These are phyloP conservation scores for Annulohypoxylon moriforme DNA, from an alignment of 495 filamentous ascomycete genomes.

Conservation along the genomic window DNA sequence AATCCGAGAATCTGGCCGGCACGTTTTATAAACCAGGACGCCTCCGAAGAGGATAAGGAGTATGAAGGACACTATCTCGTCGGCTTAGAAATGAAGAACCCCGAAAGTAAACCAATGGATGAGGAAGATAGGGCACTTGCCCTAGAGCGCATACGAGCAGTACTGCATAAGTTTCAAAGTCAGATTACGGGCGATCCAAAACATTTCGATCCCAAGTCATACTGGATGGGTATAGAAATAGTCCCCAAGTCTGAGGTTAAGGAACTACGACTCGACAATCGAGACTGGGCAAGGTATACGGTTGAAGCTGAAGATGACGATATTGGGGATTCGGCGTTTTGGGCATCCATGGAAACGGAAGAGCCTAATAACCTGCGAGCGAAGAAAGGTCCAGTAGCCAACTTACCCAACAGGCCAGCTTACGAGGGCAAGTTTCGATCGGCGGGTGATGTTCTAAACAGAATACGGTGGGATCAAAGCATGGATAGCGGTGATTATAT, in stretches of 20 bases:
- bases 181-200: constrained; percentile 58
- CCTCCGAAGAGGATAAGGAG: constrained; percentile 45
- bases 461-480: constrained; percentile 75
- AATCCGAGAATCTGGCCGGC: constrained; percentile 68
- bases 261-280: constrained; percentile 54
- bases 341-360: constrained; percentile 32
- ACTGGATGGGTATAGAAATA: constrained; percentile 60
- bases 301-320: constrained; percentile 50
- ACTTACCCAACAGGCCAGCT: constrained; percentile 14
- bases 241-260: constrained; percentile 53
- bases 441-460: constrained; percentile 73
- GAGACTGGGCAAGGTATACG: constrained; percentile 62
- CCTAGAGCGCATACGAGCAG: constrained; percentile 51
- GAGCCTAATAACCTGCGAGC: constrained; percentile 8
- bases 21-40: constrained; percentile 56
- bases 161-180: constrained; percentile 60
- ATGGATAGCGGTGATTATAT: constrained; percentile 73
- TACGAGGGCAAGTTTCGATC: constrained; percentile 54
- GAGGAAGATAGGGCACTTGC: constrained; percentile 50
- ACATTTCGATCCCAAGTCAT: constrained; percentile 60
- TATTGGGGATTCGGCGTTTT: constrained; percentile 36
- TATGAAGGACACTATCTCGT: constrained; percentile 68
- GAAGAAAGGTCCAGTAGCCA: constrained; percentile 32
- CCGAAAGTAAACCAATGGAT: constrained; percentile 5
- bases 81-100: constrained; percentile 57